Evolutionary conservation across 768 basidiomycete species (phyloP).

Genomic region (Basidioascus undulatus): DNA sequence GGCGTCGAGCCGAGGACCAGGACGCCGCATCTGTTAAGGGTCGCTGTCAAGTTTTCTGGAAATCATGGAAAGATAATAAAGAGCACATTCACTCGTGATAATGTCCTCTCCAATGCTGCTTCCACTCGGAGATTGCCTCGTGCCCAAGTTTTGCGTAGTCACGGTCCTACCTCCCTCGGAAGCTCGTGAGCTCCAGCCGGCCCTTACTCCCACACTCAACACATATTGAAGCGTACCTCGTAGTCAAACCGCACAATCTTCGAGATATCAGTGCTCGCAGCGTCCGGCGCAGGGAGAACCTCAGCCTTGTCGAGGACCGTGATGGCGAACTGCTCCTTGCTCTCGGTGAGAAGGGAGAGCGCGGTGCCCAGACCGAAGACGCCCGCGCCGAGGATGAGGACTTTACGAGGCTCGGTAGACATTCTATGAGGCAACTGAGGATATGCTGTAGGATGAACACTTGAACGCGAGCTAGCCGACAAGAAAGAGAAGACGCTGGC

Average conservation of each 20-base stretch:
- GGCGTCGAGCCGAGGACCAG: constrained; percentile 35
- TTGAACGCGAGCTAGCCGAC: too few relatives aligned
- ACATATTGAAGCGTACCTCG: not conserved
- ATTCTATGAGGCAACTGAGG: too few relatives aligned
- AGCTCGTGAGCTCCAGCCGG: constrained; percentile 25
- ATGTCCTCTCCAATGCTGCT: constrained; percentile 38
- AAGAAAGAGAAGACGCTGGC: too few relatives aligned
- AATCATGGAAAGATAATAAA: not conserved
- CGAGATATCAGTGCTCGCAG: constrained; percentile 37
- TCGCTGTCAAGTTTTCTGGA: not conserved
- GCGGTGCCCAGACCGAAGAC: constrained; percentile 76
- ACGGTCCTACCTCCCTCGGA: constrained; percentile 47
- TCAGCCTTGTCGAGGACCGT: constrained; percentile 50
- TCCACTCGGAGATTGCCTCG: constrained; percentile 58
- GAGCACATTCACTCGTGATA: constrained; percentile 65
- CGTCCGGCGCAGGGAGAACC: constrained; percentile 54
- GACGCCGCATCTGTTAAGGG: constrained; percentile 35
- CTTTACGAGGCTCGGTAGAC: too few relatives aligned
- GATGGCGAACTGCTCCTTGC: constrained; percentile 20
- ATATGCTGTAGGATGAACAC: too few relatives aligned
- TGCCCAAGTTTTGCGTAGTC: constrained; percentile 48
- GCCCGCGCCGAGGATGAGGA: constrained; percentile 56
- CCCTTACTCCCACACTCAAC: not conserved
- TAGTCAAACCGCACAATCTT: constrained; percentile 14
- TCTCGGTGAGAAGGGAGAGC: constrained; percentile 35